Evolutionary conservation across 1,139 yeast species (phyloP).

Genomic region (Geotrichum citri-aurantii): DNA sequence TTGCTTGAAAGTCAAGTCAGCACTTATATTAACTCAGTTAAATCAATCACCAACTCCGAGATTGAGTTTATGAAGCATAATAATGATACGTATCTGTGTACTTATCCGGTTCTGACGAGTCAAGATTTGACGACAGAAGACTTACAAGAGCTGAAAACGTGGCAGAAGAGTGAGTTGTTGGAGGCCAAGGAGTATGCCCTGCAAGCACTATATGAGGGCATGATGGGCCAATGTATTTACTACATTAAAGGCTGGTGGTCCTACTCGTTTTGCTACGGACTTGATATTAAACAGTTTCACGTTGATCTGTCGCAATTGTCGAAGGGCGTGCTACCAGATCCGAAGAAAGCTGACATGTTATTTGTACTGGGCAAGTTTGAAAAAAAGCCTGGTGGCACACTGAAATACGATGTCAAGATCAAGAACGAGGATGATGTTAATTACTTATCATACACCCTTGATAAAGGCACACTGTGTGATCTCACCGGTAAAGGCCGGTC

Average conservation of each 20-base stretch:
- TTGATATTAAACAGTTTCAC: conserved; percentile 55
- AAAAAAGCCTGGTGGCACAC: conserved; percentile 20
- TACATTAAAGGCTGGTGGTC: conserved; percentile 57
- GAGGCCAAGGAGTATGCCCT: conserved; percentile 27
- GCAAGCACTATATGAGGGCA: conserved; percentile 28
- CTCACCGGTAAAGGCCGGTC: conserved; percentile 58
- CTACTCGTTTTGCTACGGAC: conserved; percentile 52
- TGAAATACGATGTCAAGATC: neutral
- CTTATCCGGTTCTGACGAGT: conserved; percentile 3
- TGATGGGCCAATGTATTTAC: conserved; percentile 34
- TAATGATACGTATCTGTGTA: conserved; percentile 8
- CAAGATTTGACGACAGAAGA: conserved; percentile 9
- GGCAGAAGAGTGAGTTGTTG: conserved; percentile 11
- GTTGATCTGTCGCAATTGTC: conserved; percentile 23
- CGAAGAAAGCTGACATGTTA: conserved; percentile 40
- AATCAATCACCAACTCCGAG: conserved; percentile 2
- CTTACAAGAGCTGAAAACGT: conserved; percentile 6
- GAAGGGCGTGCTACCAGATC: conserved; percentile 21
- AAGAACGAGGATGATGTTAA: conserved; percentile 13
- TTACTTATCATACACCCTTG: conserved; percentile 42
- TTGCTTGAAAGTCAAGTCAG: conserved; percentile 6
- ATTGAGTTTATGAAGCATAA: conserved; percentile 10
- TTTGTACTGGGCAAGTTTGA: conserved; percentile 46
- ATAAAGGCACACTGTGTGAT: conserved; percentile 68
- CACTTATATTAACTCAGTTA: conserved; percentile 7